Evolutionary conservation across 2,329 filamentous ascomycete species (phyloP).

Genomic region (Aureobasidium sp.): DNA sequence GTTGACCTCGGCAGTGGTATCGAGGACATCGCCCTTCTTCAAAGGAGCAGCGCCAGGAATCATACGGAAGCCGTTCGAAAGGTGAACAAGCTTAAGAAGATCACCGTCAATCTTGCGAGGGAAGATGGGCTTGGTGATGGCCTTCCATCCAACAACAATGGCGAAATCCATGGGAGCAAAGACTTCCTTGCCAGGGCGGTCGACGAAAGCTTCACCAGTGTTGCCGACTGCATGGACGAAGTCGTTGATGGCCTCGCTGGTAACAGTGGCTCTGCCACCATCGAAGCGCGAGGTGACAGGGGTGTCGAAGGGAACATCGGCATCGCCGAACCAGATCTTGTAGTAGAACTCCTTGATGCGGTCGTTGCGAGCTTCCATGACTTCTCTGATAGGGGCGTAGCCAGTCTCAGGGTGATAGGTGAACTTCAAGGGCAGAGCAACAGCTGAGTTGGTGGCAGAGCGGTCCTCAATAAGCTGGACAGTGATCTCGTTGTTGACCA

Average conservation of each 20-base stretch:
- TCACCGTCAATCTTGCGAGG: conserved; percentile 93
- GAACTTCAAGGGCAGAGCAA: conserved; percentile 80
- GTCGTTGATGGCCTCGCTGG: conserved; percentile 88
- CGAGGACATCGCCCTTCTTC: conserved; percentile 89
- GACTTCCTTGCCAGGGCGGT: conserved; percentile 87
- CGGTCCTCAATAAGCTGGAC: conserved; percentile 91
- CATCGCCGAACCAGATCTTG: conserved; percentile 91
- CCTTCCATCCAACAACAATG: conserved; percentile 55
- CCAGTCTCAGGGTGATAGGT: conserved; percentile 91
- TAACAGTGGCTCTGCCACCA: conserved; percentile 80
- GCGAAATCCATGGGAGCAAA: conserved; percentile 90
- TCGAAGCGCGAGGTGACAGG: conserved; percentile 83
- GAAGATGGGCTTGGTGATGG: conserved; percentile 99
- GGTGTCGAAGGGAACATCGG: conserved; percentile 74
- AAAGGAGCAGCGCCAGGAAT: conserved; percentile 88
- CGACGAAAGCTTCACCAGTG: conserved; percentile 93
- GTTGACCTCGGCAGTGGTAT: conserved; percentile 92
- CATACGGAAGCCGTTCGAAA: conserved; percentile 98
- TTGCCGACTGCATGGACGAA: conserved; percentile 99
- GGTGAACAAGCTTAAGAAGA: conserved; percentile 87
- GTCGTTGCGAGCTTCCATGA: conserved; percentile 94
- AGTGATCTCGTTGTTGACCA: conserved; percentile 68
- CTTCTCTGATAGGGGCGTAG: conserved; percentile 94
- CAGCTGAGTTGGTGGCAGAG: conserved; percentile 73
- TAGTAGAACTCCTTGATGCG: conserved; percentile 99